phyloP scores from a whole-genome alignment of 2,329 filamentous ascomycete species.

The Trichophyton rubrum region DNA sequence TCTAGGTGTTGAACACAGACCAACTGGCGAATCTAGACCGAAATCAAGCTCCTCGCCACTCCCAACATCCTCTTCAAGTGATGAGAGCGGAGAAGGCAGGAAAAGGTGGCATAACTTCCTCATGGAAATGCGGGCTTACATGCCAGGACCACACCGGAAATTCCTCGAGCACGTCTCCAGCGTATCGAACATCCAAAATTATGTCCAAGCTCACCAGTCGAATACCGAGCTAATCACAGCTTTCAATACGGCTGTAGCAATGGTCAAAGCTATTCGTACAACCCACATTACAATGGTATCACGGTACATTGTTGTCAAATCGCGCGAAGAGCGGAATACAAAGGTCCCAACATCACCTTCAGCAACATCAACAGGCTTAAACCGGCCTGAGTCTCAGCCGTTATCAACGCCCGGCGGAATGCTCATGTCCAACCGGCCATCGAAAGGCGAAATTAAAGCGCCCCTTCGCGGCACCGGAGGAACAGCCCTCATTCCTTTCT shows the following conservation, averaged over 20 bases:
- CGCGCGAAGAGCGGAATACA: constrained; percentile 57
- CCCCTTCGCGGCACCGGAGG: constrained; percentile 82
- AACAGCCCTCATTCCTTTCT: constrained; percentile 83
- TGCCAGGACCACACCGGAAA: constrained; percentile 83
- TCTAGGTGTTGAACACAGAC: constrained; percentile 77
- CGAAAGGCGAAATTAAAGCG: constrained; percentile 32
- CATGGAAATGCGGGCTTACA: constrained; percentile 91
- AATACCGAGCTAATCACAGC: constrained; percentile 61
- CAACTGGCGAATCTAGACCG: constrained; percentile 56
- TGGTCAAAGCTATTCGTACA: constrained; percentile 67
- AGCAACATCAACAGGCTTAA: background rate
- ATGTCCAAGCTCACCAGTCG: constrained; percentile 51
- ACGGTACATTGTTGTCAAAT: constrained; percentile 86
- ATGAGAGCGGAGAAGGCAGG: constrained; percentile 34
- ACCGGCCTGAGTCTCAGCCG: constrained; percentile 20
- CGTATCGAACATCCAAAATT: constrained; percentile 78
- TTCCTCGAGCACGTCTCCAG: constrained; percentile 70
- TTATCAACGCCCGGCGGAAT: constrained; percentile 29
- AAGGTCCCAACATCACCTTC: constrained; percentile 34
- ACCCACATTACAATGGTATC: constrained; percentile 95
- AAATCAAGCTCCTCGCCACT: constrained; percentile 5
- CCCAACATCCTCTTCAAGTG: constrained; percentile 35
- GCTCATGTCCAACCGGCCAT: background rate
- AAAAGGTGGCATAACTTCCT: constrained; percentile 74
- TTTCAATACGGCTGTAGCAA: constrained; percentile 80